These are phyloP conservation scores for Nothopassalora personata DNA, from an alignment of 2,329 filamentous ascomycete species.

Conservation along the genomic window DNA sequence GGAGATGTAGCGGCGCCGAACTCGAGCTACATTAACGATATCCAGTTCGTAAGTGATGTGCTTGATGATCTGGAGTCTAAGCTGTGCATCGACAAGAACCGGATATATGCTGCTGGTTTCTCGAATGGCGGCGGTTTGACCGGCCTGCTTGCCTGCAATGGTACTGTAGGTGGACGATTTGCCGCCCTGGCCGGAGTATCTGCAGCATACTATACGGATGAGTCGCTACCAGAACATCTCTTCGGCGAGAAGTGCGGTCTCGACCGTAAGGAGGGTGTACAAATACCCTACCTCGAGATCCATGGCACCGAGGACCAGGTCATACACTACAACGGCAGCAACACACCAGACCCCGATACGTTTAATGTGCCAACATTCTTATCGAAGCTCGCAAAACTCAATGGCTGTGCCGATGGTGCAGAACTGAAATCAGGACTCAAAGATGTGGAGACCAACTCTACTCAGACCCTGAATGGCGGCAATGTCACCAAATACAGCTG, in stretches of 20 bases:
- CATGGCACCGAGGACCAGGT: conserved; percentile 36
- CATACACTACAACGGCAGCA: conserved; percentile 35
- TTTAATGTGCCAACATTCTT: conserved; percentile 12
- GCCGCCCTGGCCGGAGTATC: conserved; percentile 45
- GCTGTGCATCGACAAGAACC: conserved; percentile 41
- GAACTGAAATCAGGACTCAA: background rate
- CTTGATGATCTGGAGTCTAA: conserved; percentile 35
- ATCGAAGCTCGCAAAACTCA: conserved; percentile 2
- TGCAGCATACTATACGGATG: conserved; percentile 37
- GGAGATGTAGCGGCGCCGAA: conserved; percentile 37
- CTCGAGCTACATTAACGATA: conserved; percentile 35
- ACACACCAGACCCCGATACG: conserved; percentile 1
- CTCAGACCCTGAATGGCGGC: conserved; percentile 7
- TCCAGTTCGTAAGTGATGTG: conserved; percentile 41
- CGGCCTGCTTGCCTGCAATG: conserved; percentile 43
- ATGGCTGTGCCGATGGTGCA: background rate
- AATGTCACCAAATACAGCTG: conserved; percentile 7
- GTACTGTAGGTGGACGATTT: conserved; percentile 33
- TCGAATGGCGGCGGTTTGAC: conserved; percentile 52
- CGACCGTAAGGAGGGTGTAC: background rate
- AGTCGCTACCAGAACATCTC: conserved; percentile 8
- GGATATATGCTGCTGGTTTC: conserved; percentile 45
- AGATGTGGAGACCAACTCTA: background rate
- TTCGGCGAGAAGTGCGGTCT: conserved; percentile 1
- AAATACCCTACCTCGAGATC: conserved; percentile 36